Base-by-base conservation (phyloP, 768 basidiomycete genomes). In the Coprinopsis marcescibilis region DNA sequence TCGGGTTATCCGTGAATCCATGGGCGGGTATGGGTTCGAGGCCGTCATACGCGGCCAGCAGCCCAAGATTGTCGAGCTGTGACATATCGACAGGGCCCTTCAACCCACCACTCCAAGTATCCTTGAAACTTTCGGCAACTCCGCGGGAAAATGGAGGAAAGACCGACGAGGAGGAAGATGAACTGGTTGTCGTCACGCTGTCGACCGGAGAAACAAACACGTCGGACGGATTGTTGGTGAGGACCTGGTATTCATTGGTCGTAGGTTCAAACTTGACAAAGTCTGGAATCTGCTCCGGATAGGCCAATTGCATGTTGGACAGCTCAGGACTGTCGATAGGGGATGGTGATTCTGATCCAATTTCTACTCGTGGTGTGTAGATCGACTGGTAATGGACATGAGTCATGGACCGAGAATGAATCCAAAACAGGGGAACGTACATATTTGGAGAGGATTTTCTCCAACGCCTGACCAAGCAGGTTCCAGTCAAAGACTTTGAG, bases 401-500 rank as follows among this genome's bases (percentile, higher is more conserved):
- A 51, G 43, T 33, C 38, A 53, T 37, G 45, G 12, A 27, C 39
- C 33, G 13, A 23, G 19, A 50, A 19, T 20, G 17, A 19, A 25
- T 48, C 17, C 17, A 43, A 13, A 46, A 41, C 33, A 24, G n/a
- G 3, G 19, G 0, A 20, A 72, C 85, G 55, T 55, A 89, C 88
- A 58, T 89, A 90, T 89, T 88, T 88, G 3, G 83, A 81, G 17
- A 89, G 70, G 48, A 89, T 86, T 62, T 88, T 89, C 38, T 85
- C 81, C 43, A 90, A 63, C 0, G 86, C 85, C 52, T 81, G 77
- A 14, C 75, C 75, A n/a, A 90, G 69, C 36, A 77, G 62, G 23
- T 69, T 71, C 88, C 88, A 90, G 32, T 80, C 77, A 55, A 90
- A 90, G 6, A 89, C 84, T 62, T 90, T 90, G 59, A 99, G 76